These are phyloP conservation scores for Rhizopogon rudus DNA, from an alignment of 768 basidiomycete species.

Conservation along the genomic window DNA sequence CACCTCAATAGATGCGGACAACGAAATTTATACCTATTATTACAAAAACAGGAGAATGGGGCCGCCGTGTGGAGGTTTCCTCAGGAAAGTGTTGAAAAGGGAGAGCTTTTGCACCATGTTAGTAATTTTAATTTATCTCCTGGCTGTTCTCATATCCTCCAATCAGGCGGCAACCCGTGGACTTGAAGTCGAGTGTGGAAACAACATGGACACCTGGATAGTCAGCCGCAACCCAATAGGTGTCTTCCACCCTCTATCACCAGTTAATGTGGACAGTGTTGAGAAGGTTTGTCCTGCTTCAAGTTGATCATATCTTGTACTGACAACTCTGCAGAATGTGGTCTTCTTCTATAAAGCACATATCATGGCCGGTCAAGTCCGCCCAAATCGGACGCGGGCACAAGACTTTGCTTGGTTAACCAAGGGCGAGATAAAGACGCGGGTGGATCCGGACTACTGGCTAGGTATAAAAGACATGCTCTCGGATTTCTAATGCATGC, in stretches of 20 bases:
- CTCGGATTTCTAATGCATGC: conserved; percentile 45
- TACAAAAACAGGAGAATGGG: conserved; percentile 44
- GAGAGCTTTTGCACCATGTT: conserved; percentile 78
- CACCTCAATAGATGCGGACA: conserved; percentile 80
- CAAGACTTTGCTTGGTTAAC: conserved; percentile 92
- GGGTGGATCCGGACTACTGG: conserved; percentile 74
- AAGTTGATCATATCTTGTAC: not conserved
- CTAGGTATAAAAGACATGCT: conserved; percentile 72
- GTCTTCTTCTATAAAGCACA: conserved; percentile 94
- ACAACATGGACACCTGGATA: conserved; percentile 89
- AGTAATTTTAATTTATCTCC: conserved; percentile 10
- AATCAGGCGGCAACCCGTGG: conserved; percentile 69
- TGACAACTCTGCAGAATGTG: conserved; percentile 41
- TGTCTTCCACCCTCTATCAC: conserved; percentile 51
- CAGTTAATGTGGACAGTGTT: conserved; percentile 18
- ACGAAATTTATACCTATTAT: conserved; percentile 84
- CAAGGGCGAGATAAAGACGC: conserved; percentile 78
- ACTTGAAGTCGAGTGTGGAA: conserved; percentile 68
- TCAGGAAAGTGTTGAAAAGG: conserved; percentile 52
- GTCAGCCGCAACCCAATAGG: conserved; percentile 90
- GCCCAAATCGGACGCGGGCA: conserved; percentile 46
- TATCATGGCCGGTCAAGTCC: conserved; percentile 84
- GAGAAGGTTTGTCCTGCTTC: conserved; percentile 30
- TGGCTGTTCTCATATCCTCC: not conserved
- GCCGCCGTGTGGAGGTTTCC: conserved; percentile 80